Conservation (phyloP, 2,329 filamentous ascomycete species). For the Fusarium secorum region DNA sequence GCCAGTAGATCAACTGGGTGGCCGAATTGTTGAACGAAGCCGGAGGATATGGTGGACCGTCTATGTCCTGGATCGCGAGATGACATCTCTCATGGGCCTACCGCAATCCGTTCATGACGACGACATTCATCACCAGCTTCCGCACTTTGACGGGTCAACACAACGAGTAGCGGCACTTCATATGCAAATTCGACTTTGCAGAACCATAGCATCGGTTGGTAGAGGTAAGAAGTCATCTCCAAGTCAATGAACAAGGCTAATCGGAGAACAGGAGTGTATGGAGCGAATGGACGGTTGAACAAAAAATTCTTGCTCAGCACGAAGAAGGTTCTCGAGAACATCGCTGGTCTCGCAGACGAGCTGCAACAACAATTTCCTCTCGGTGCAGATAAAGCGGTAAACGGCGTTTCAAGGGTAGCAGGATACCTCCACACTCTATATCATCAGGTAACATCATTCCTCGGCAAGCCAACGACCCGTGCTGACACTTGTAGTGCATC, state of each 20-base stretch:
- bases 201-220: conserved; percentile 44
- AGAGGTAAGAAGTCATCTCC: conserved; percentile 43
- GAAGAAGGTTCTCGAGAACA: conserved; percentile 42
- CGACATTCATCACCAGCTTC: conserved; percentile 56
- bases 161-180: conserved; percentile 42
- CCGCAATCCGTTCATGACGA: conserved; percentile 59
- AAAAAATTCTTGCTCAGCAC: conserved; percentile 45
- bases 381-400: conserved; percentile 39
- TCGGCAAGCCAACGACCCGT: accelerated
- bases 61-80: conserved; percentile 61
- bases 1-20: conserved; percentile 52
- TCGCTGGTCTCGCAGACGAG: conserved; percentile 44
- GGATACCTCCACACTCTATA: conserved; percentile 46
- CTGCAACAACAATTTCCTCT: conserved; percentile 44
- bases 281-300: conserved; percentile 42
- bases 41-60: conserved; percentile 63
- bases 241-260: too few relatives aligned
- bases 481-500: conserved; percentile 39
- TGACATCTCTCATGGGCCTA: conserved; percentile 62
- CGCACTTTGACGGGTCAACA: conserved; percentile 40
- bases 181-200: conserved; percentile 46
- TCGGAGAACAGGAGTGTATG: conserved; percentile 39
- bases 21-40: conserved; percentile 53
- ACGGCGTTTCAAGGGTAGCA: conserved; percentile 46
- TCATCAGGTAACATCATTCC: conserved; percentile 36